Percentiles rank a stretch among this genome's conserved stretches.
These are phyloP conservation scores for Calonectria henricotiae DNA, from an alignment of 2,329 filamentous ascomycete genomes.

Conservation along the genomic window DNA sequence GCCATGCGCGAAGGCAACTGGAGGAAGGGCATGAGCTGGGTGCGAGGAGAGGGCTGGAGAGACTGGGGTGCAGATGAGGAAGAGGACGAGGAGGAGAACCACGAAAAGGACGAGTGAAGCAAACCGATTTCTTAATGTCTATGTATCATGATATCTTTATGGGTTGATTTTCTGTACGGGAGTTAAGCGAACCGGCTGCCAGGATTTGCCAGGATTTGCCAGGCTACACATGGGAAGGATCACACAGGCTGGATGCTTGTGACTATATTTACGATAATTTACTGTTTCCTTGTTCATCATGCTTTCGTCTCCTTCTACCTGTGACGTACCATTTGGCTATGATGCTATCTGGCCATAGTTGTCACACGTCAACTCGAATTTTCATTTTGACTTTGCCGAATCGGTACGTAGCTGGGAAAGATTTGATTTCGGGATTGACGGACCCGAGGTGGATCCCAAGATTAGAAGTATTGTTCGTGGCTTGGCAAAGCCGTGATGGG, in stretches of 20 bases:
- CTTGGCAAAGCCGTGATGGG: too few species aligned
- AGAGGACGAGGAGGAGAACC: constrained; percentile 61
- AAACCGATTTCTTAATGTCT: constrained; percentile 33
- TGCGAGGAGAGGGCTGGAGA: constrained; percentile 82
- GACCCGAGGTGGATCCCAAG: too few species aligned
- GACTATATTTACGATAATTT: constrained; percentile 10
- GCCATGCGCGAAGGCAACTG: constrained; percentile 78
- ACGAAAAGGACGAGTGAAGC: constrained; percentile 53
- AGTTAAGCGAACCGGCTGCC: constrained; percentile 40
- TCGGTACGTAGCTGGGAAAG: too few species aligned
- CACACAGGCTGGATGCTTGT: constrained; percentile 26
- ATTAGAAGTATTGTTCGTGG: too few species aligned
- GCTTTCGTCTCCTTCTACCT: background rate
- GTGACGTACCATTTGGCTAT: too few species aligned
- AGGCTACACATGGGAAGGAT: constrained; percentile 25
- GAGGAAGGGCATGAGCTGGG: constrained; percentile 81
- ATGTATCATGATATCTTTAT: constrained; percentile 44
- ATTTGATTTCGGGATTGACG: too few species aligned
- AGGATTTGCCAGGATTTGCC: constrained; percentile 20
- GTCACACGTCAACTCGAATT: too few species aligned
- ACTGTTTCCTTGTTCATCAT: background rate
- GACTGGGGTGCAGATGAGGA: constrained; percentile 76
- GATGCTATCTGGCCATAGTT: too few species aligned
- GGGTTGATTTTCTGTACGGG: constrained; percentile 40
- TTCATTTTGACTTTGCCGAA: too few species aligned